Base-by-base conservation (phyloP, 768 basidiomycete genomes). In the Candolleomyces aberdarensis region DNA sequence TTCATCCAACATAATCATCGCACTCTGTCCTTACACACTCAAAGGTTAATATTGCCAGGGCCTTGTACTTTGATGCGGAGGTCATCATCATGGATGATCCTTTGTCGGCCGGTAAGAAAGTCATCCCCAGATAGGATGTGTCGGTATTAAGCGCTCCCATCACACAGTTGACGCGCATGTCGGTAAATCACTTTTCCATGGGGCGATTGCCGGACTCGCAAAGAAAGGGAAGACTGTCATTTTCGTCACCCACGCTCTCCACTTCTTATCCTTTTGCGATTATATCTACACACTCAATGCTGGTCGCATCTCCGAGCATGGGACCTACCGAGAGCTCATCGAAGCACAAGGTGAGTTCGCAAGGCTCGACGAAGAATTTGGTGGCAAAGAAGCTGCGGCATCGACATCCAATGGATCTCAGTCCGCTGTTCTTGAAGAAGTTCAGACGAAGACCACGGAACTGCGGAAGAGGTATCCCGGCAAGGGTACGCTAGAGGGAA, bases 211-310 rank as follows among this genome's bases (percentile, higher is more conserved):
- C 0, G 77, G 69, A 14, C 69, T 74, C 53, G 69, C 72, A 9
- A 65, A 69, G 56, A 63, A 62, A 19, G 83, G 80, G 50, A 91
- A 91, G 70, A 92, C 93, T 3, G 82, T 89, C 26, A 79, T 96
- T 52, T 83, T 96, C 61, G 92, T 94, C 40, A 96, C 94, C 0
- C 92, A 94, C 70, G 92, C 90, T 0, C 77, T 95, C 15, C 92
- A 96, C 73, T 88, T 94, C 76, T 78, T 96, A 13, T 86, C 90
- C 0, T 75, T 87, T 57, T 90, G 89, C 51, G 92, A 94, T 72
- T 88, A 89, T 67, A 88, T 96, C 66, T 85, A 87, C 71, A 85
- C 85, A 26, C 71, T 96, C 59, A 79, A 81, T 29, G 83, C 89
- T 61, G 93, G 94, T 10, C 77, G 74, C 36, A 83, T 96, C 62